These are phyloP conservation scores for Ceratonia siliqua DNA, from an alignment of 306 rosid genomes.

Conservation along the genomic window DNA sequence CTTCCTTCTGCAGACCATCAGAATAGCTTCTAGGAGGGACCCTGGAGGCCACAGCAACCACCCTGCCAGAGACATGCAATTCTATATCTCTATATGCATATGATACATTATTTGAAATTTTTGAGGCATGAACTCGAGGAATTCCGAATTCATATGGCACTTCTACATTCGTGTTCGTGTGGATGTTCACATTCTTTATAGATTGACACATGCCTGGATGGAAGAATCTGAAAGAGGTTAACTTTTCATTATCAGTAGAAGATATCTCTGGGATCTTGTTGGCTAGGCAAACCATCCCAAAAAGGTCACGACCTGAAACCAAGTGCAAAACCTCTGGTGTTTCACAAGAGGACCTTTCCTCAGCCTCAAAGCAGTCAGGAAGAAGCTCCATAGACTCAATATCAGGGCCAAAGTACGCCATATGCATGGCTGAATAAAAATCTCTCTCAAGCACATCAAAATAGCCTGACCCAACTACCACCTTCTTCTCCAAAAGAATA, in stretches of 20 bases:
- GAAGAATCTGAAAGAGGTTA: constrained; percentile 47
- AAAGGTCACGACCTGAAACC: constrained; percentile 95
- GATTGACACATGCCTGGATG: constrained; percentile 42
- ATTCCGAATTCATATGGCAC: constrained; percentile 36
- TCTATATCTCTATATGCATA: constrained; percentile 79
- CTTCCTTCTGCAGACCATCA: constrained; percentile 45
- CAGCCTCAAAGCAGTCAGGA: constrained; percentile 96
- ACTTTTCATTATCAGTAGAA: constrained; percentile 43
- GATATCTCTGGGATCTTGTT: constrained; percentile 55
- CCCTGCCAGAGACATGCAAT: constrained; percentile 77
- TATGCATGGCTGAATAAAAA: constrained; percentile 83
- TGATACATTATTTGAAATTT: constrained; percentile 39
- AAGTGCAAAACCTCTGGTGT: constrained; percentile 91
- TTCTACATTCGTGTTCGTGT: constrained; percentile 35
- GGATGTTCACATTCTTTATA: constrained; percentile 35
- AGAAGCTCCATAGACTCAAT: constrained; percentile 76
- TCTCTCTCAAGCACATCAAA: constrained; percentile 82
- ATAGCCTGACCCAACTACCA: constrained; percentile 73
- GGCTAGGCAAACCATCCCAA: constrained; percentile 80
- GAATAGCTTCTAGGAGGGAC: constrained; percentile 54
- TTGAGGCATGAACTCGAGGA: constrained; percentile 31
- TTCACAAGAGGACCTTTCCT: constrained; percentile 86
- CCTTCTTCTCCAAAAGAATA: constrained; percentile 70
- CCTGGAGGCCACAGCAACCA: constrained; percentile 77
- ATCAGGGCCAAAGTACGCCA: constrained; percentile 83